A percentile compares a stretch with the other conserved stretches of the same genome.
phyloP scores from a whole-genome alignment of 345 rosid species.

The Linum trigynum region DNA sequence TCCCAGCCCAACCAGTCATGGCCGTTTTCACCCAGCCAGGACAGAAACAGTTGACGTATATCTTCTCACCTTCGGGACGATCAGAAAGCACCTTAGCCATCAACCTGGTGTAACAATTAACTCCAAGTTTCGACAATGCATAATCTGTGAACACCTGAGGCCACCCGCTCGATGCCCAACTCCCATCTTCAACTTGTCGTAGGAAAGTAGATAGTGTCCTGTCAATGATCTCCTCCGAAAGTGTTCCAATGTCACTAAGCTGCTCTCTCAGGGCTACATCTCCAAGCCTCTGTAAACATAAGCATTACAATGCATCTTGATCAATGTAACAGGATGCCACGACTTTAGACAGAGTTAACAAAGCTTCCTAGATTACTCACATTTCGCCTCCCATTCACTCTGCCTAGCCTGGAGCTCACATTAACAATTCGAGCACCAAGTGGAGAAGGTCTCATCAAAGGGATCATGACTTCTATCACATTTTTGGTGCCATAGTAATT shows the following conservation, averaged over 20 bases:
- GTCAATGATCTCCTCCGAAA: conserved; percentile 65
- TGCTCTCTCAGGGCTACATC: conserved; percentile 47
- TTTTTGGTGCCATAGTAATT: conserved; percentile 84
- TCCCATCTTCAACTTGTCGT: conserved; percentile 63
- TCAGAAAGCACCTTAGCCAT: conserved; percentile 48
- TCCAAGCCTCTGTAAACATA: conserved; percentile 47
- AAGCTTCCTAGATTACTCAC: conserved; percentile 27
- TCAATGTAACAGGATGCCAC: too few species aligned
- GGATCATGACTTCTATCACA: conserved; percentile 69
- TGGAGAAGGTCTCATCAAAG: conserved; percentile 65
- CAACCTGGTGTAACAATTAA: conserved; percentile 63
- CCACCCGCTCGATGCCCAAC: conserved; percentile 89
- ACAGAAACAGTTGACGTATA: conserved; percentile 75
- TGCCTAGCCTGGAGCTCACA: conserved; percentile 81
- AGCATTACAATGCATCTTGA: too few species aligned
- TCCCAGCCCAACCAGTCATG: conserved; percentile 90
- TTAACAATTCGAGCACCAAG: conserved; percentile 76
- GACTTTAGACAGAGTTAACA: not conserved
- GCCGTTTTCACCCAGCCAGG: conserved; percentile 99
- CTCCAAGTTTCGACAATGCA: conserved; percentile 81
- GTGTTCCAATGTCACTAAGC: conserved; percentile 39
- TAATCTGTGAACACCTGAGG: conserved; percentile 76
- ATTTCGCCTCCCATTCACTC: conserved; percentile 70
- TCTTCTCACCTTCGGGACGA: conserved; percentile 68
- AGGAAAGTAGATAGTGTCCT: conserved; percentile 48